Percentiles rank a stretch among this genome's conserved stretches.
Evolutionary conservation across 495 filamentous ascomycete species (phyloP).

Genomic region (Entonaema liquescens): DNA sequence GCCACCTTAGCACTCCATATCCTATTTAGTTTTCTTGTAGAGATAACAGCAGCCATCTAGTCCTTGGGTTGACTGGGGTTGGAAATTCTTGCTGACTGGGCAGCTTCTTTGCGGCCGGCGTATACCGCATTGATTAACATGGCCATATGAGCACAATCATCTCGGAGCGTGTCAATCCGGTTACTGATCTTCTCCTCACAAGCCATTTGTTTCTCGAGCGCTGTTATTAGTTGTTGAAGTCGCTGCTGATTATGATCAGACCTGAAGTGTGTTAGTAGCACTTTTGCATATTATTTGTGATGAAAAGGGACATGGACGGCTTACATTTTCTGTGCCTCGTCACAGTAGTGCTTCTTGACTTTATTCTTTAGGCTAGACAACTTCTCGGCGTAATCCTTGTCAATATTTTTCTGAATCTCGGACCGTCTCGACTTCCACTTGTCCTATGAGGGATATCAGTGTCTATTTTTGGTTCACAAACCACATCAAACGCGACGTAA

Average conservation of each 20-base stretch:
- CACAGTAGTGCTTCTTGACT: slow-evolving; percentile 24
- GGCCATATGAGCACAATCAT: slow-evolving; percentile 34
- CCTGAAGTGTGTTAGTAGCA: slow-evolving; percentile 16
- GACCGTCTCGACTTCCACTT: slow-evolving; percentile 34
- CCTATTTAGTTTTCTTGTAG: background rate
- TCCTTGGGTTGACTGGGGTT: background rate
- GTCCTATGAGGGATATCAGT: slow-evolving; percentile 25
- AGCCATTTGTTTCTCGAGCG: slow-evolving; percentile 24
- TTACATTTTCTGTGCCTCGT: slow-evolving; percentile 26
- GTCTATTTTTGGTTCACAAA: background rate
- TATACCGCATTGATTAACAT: slow-evolving; percentile 38
- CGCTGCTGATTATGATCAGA: slow-evolving; percentile 19
- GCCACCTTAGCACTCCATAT: background rate
- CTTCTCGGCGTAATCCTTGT: slow-evolving; percentile 20
- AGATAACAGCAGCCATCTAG: background rate
- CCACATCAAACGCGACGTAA: background rate
- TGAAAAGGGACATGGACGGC: background rate
- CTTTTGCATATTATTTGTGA: background rate
- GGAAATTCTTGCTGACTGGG: slow-evolving; percentile 9
- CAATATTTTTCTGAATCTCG: slow-evolving; percentile 29
- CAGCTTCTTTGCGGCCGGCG: slow-evolving; percentile 32
- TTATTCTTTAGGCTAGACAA: slow-evolving; percentile 17
- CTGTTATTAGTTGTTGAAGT: slow-evolving; percentile 14
- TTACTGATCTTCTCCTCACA: slow-evolving; percentile 33
- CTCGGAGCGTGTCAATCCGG: slow-evolving; percentile 20